Evolutionary conservation across 2,329 filamentous ascomycete genomes (phyloP).

Genomic region (Amesomyces nigricolor): DNA sequence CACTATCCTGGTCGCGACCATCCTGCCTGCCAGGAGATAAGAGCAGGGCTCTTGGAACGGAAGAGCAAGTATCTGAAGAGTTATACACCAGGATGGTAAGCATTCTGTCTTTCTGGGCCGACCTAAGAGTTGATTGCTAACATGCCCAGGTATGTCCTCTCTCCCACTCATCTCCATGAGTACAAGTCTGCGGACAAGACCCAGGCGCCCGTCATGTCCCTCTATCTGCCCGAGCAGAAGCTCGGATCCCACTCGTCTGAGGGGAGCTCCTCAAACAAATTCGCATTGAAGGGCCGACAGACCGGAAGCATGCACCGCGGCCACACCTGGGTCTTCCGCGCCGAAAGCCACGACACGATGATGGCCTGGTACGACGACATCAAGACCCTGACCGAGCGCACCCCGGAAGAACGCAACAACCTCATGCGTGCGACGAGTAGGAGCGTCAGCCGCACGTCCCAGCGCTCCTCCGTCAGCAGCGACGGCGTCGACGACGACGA

Average conservation of each 20-base stretch:
- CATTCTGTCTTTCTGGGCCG: conserved; percentile 20
- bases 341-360: conserved; percentile 84
- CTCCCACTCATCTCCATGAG: conserved; percentile 93
- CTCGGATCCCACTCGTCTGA: conserved; percentile 83
- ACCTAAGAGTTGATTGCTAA: conserved; percentile 9
- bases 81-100: conserved; percentile 90
- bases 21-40: conserved; percentile 73
- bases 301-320: conserved; percentile 86
- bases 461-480: conserved; percentile 63
- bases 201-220: conserved; percentile 89
- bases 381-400: conserved; percentile 80
- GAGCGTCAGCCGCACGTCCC: conserved; percentile 64
- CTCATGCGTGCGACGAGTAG: conserved; percentile 80
- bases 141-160: conserved; percentile 77
- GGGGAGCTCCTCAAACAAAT: conserved; percentile 87
- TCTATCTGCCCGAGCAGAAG: conserved; percentile 92
- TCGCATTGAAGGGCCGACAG: conserved; percentile 93
- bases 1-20: conserved; percentile 88
- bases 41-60: conserved; percentile 85
- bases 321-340: conserved; percentile 67
- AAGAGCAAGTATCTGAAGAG: conserved; percentile 99
- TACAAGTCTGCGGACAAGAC: conserved; percentile 97
- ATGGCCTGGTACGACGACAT: conserved; percentile 95
- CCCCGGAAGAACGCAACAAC: conserved; percentile 78
- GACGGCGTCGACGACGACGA: conserved; percentile 69